Conservation (phyloP, 768 basidiomycete genomes). For the Mycena vitilis region DNA sequence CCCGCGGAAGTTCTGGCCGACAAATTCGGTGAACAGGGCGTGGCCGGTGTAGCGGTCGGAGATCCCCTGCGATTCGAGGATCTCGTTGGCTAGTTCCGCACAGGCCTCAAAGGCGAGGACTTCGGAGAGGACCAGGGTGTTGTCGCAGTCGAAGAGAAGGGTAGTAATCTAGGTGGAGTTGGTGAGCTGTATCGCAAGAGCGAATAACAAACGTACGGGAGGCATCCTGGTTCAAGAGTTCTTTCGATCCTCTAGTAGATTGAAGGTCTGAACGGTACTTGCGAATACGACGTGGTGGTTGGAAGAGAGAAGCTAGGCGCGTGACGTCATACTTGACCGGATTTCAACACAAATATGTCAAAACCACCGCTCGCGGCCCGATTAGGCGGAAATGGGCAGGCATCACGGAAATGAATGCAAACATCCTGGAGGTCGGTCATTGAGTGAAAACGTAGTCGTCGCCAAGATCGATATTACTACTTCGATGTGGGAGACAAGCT, state of each 20-base stretch:
- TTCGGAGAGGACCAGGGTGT: constrained; percentile 41
- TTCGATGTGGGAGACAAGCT: no score
- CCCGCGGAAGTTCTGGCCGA: constrained; percentile 42
- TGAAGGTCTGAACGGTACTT: background rate
- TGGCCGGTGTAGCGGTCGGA: constrained; percentile 40
- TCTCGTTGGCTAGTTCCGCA: constrained; percentile 41
- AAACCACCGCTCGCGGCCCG: no score
- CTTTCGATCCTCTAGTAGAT: background rate
- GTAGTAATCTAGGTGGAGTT: constrained; percentile 34
- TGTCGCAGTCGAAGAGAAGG: constrained; percentile 43
- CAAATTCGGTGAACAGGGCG: constrained; percentile 38
- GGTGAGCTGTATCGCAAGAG: background rate
- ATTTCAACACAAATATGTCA: no score
- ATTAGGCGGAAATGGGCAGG: no score
- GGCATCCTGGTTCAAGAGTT: background rate
- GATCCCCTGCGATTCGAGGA: constrained; percentile 34
- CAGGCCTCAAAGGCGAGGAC: constrained; percentile 41
- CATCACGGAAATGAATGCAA: no score
- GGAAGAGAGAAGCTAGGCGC: background rate
- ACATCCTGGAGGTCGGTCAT: no score
- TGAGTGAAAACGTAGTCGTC: no score
- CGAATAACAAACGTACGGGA: background rate
- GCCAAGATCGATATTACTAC: no score
- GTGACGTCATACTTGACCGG: background rate
- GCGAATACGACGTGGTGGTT: background rate